Evolutionary conservation across 192 early-diverging fungal species (phyloP).

Genomic region (Cetraspora pellucida): DNA sequence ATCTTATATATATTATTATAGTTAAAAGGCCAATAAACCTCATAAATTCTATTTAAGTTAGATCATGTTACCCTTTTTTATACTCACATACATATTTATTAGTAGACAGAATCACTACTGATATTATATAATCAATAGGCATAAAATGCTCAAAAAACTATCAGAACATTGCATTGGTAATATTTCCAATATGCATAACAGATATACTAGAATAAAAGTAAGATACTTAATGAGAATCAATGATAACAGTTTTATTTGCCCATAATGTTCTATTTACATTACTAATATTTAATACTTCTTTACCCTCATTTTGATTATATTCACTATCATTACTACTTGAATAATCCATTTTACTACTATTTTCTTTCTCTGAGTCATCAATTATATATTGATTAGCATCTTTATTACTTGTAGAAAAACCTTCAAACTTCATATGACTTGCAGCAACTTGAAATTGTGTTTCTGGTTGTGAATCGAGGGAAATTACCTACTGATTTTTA

Average conservation of each 20-base stretch:
- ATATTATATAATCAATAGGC: neutral
- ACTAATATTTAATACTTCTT: too few species aligned
- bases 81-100: neutral
- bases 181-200: neutral
- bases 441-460: too few species aligned
- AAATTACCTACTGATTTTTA: too few species aligned
- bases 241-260: neutral
- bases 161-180: neutral
- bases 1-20: neutral
- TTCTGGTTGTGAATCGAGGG: too few species aligned
- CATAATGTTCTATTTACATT: neutral
- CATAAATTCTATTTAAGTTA: constrained; percentile 8
- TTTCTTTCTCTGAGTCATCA: too few species aligned
- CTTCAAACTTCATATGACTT: too few species aligned
- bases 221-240: neutral
- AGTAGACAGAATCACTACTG: neutral
- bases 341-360: too few species aligned
- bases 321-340: too few species aligned
- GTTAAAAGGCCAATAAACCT: neutral
- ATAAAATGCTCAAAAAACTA: too few species aligned
- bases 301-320: too few species aligned
- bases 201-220: neutral
- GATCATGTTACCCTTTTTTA: neutral
- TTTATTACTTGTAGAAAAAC: too few species aligned
- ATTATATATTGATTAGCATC: too few species aligned